Conservation (phyloP, 345 rosid species). For the Rubroshorea leprosula region DNA sequence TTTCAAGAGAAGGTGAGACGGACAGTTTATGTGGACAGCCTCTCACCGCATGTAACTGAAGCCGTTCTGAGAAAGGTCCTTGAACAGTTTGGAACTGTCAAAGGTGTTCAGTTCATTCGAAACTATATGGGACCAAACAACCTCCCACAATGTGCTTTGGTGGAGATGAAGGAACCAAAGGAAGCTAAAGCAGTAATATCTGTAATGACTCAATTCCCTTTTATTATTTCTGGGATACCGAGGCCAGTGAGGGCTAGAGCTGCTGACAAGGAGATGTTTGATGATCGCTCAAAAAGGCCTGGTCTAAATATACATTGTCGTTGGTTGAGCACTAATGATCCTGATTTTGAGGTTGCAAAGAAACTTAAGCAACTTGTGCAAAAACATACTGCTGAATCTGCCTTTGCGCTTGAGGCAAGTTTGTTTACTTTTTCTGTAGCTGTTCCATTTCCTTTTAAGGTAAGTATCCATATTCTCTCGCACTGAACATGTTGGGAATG, state of each 20-base stretch:
- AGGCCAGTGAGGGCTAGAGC: constrained; percentile 69
- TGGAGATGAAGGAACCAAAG: constrained; percentile 48
- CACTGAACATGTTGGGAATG: neutral
- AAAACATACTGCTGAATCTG: constrained; percentile 50
- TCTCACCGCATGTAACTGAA: constrained; percentile 60
- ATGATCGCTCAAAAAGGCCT: constrained; percentile 48
- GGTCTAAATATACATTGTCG: constrained; percentile 33
- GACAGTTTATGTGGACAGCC: constrained; percentile 59
- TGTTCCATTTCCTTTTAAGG: neutral
- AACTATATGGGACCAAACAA: constrained; percentile 42
- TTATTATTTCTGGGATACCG: constrained; percentile 84
- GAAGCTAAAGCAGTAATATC: constrained; percentile 34
- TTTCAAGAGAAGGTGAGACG: constrained; percentile 58
- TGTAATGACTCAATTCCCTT: constrained; percentile 32
- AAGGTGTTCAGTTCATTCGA: constrained; percentile 44
- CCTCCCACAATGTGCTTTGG: constrained; percentile 44
- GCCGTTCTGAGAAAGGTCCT: constrained; percentile 48
- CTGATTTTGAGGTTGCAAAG: constrained; percentile 45
- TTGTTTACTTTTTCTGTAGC: neutral
- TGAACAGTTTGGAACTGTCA: constrained; percentile 64
- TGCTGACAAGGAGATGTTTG: constrained; percentile 60
- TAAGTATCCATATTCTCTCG: neutral
- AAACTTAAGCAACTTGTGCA: constrained; percentile 37
- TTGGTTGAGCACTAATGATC: constrained; percentile 54
- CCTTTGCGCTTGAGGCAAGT: constrained; percentile 47